Conservation (phyloP, 2,329 filamentous ascomycete genomes). For the Hypomyces rosellus region DNA sequence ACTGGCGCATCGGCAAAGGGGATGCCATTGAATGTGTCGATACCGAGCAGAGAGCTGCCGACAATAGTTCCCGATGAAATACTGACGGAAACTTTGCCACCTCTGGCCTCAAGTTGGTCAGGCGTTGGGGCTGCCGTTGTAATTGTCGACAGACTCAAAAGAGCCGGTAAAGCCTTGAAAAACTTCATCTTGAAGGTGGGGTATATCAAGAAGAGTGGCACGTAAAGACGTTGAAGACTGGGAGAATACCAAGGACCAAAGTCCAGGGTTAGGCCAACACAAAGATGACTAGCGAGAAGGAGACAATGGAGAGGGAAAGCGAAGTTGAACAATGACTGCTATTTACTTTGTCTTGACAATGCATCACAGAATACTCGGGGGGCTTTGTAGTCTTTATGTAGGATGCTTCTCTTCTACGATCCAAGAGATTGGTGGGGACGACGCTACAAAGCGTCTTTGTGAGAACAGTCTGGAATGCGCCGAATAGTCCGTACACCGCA, state of each 20-base stretch:
- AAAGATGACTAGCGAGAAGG: background rate
- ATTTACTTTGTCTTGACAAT: too few species aligned
- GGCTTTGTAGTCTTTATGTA: too few species aligned
- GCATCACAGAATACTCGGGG: too few species aligned
- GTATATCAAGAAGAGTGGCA: too few species aligned
- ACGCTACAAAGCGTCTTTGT: too few species aligned
- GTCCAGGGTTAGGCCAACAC: background rate
- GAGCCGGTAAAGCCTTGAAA: background rate
- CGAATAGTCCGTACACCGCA: too few species aligned
- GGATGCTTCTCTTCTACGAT: too few species aligned
- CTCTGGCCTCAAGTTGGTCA: slow-evolving; percentile 35
- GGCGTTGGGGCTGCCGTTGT: slow-evolving; percentile 8
- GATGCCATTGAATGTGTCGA: slow-evolving; percentile 69
- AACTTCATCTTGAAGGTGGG: slow-evolving; percentile 7
- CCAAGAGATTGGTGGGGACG: too few species aligned
- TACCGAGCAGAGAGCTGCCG: slow-evolving; percentile 36
- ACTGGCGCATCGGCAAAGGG: slow-evolving; percentile 67
- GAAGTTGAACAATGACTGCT: too few species aligned
- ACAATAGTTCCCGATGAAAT: slow-evolving; percentile 52
- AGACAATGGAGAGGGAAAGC: too few species aligned
- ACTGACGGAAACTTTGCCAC: slow-evolving; percentile 43
- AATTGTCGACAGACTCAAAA: slow-evolving; percentile 7
- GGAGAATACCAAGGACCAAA: background rate
- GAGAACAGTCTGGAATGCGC: too few species aligned
- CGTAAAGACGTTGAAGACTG: too few species aligned